Conservation (phyloP, 2,329 filamentous ascomycete genomes). For the Venturia asperata region DNA sequence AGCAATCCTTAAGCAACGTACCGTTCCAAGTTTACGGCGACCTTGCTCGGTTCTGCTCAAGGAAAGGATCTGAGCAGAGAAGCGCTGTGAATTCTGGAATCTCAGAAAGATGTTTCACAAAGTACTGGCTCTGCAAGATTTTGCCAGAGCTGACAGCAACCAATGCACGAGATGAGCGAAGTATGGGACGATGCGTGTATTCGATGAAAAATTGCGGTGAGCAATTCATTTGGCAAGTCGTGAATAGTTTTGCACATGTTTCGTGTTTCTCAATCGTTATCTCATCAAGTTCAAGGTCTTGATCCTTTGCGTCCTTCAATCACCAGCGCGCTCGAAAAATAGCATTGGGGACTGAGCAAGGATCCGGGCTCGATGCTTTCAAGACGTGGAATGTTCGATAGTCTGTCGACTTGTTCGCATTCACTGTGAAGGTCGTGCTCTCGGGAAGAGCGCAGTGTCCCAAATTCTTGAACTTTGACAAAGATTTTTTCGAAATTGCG, state of each 20-base stretch:
- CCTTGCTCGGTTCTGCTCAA: not conserved
- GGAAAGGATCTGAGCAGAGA: not conserved
- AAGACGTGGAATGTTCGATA: too few species aligned
- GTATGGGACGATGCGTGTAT: not conserved
- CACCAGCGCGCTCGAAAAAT: too few species aligned
- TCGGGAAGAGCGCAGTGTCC: too few species aligned
- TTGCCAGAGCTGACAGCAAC: not conserved
- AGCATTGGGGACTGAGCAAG: too few species aligned
- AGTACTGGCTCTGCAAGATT: conserved; percentile 7
- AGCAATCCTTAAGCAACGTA: conserved; percentile 13
- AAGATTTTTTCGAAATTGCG: too few species aligned
- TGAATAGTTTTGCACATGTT: not conserved
- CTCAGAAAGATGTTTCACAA: not conserved
- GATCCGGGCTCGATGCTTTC: too few species aligned
- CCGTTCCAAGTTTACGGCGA: not conserved
- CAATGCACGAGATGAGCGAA: conserved; percentile 1
- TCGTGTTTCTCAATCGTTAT: not conserved
- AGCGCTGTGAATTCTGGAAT: not conserved
- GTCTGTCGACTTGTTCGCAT: too few species aligned
- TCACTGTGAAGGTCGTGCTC: too few species aligned
- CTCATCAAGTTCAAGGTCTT: too few species aligned
- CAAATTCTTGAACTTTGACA: too few species aligned
- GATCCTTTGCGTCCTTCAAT: too few species aligned
- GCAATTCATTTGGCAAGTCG: conserved; percentile 3
- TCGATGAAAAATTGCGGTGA: not conserved